Base-by-base conservation (phyloP, 208 protist genomes). In the Trypanosoma avium region DNA sequence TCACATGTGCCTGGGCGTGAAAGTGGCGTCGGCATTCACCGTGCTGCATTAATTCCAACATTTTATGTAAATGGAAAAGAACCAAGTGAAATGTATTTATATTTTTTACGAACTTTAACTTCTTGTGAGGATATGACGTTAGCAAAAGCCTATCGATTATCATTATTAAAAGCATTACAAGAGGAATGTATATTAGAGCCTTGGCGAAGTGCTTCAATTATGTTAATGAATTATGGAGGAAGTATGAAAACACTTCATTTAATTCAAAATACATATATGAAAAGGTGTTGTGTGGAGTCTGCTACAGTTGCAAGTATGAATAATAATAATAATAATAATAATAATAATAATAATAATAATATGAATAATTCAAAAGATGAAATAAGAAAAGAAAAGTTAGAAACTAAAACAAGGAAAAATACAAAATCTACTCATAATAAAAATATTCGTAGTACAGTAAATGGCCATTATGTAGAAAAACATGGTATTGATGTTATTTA, bases 401-500 rank as follows among this genome's bases (percentile, higher is more conserved):
- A n/a, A n/a, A n/a, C n/a, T n/a, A n/a, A n/a, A n/a, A n/a, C n/a
- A n/a, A n/a, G n/a, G n/a, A n/a, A n/a, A n/a, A n/a, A n/a, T n/a
- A n/a, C n/a, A n/a, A n/a, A n/a, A n/a, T n/a, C n/a, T n/a, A n/a
- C n/a, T n/a, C n/a, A n/a, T n/a, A n/a, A n/a, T n/a, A n/a, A n/a
- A n/a, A 12, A 5, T 38, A 22, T 60, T 54, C 36, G 74, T 9
- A 68, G 52, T 73, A 88, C 71, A 61, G 50, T n/a, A 57, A 75
- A 46, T 62, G 58, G 61, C 22, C 52, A 61, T 12, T 81, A 76
- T 48, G 57, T 67, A 36, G 40, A 52, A 26, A 38, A 35, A 2
- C 72, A 90, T 48, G 80, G 63, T 35, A 69, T 93, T 40, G 75
- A 87, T 27, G 78, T 79, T 33, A 52, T 93, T 29, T 90, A 83